A percentile compares a stretch with the other conserved stretches of the same genome.
phyloP scores from a whole-genome alignment of 2,329 filamentous ascomycete genomes.

The Metarhizium brunneum region DNA sequence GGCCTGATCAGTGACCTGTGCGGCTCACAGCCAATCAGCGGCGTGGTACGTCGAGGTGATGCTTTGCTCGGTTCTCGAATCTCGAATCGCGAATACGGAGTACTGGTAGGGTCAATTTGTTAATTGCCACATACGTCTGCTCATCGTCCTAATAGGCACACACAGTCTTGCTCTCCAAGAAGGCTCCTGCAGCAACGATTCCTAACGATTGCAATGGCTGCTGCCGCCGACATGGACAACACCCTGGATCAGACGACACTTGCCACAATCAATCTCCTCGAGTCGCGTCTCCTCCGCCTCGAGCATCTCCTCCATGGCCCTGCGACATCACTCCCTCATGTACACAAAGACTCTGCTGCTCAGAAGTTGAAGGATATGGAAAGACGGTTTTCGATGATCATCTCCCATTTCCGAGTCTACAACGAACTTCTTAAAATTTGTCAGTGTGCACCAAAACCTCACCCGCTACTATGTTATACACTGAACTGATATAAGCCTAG shows the following conservation, averaged over 20 bases:
- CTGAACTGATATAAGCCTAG: conserved; percentile 20
- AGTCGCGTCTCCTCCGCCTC: conserved; percentile 48
- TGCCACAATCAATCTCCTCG: conserved; percentile 46
- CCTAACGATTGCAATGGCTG: not conserved
- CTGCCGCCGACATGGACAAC: conserved; percentile 18
- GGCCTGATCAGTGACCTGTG: no score
- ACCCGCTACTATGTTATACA: not conserved
- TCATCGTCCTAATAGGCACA: no score
- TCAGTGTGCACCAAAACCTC: conserved; percentile 25
- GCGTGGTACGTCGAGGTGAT: no score
- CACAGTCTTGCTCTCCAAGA: no score
- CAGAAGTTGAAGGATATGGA: conserved; percentile 42
- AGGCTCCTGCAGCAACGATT: not conserved
- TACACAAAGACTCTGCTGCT: conserved; percentile 30
- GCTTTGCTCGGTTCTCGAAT: no score
- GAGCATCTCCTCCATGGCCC: conserved; percentile 50
- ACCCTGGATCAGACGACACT: conserved; percentile 43
- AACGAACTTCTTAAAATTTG: conserved; percentile 51
- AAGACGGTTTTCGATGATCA: conserved; percentile 39
- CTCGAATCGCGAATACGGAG: no score
- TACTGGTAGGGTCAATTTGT: no score
- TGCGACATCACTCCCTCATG: conserved; percentile 18
- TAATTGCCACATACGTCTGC: no score
- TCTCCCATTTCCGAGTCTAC: conserved; percentile 45
- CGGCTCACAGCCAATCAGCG: not conserved